Evolutionary conservation across 257 asterid species (phyloP).

Genomic region (Ilex asprella): DNA sequence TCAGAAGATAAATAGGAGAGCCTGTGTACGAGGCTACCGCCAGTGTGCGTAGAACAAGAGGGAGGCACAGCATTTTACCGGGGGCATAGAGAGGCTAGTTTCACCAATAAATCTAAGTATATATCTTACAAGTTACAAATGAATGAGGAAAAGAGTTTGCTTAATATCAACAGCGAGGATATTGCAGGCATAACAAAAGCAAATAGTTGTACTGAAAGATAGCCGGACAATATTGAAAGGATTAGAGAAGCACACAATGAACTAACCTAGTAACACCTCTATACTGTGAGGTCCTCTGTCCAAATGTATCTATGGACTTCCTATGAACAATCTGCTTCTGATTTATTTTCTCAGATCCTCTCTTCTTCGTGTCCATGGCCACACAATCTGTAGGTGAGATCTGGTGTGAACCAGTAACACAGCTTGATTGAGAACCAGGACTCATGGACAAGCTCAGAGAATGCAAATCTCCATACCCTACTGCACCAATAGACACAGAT

Average conservation of each 20-base stretch:
- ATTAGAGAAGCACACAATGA: background rate
- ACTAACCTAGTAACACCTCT: slow-evolving; percentile 91
- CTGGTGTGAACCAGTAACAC: slow-evolving; percentile 56
- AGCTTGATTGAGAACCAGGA: slow-evolving; percentile 93
- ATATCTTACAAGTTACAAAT: no score
- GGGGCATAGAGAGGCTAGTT: no score
- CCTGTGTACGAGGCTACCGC: no score
- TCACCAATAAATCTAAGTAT: no score
- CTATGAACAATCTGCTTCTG: slow-evolving; percentile 77
- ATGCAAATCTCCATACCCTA: slow-evolving; percentile 72
- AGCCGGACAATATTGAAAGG: no score
- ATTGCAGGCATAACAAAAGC: no score
- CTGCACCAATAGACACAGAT: slow-evolving; percentile 30
- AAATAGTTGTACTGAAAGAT: background rate
- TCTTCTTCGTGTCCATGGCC: slow-evolving; percentile 55
- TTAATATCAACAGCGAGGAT: no score
- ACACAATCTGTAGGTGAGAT: slow-evolving; percentile 38
- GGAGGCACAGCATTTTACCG: no score
- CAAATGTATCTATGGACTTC: slow-evolving; percentile 91
- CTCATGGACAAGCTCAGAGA: slow-evolving; percentile 81
- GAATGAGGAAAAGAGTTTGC: background rate
- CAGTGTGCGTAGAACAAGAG: no score
- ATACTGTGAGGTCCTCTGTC: slow-evolving; percentile 91
- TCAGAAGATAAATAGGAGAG: no score
- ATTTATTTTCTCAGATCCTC: slow-evolving; percentile 57